Evolutionary conservation across 805 yeast species (phyloP).

Genomic region (Spathaspora gorwiae): DNA sequence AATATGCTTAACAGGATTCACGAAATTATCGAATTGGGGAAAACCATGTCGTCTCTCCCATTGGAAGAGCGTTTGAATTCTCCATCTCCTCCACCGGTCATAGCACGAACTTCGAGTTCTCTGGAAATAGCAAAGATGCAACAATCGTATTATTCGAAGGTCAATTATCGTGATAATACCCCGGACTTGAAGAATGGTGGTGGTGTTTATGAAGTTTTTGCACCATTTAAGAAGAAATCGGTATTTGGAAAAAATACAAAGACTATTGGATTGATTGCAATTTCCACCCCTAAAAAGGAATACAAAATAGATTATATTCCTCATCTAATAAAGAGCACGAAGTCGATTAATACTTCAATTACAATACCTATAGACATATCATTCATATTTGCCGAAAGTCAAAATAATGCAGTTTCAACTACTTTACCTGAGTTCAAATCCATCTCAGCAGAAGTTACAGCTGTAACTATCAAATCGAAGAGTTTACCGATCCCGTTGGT

Average conservation of each 20-base stretch:
- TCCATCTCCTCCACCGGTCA: not conserved
- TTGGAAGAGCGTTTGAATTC: slow-evolving; percentile 4
- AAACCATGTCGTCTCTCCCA: slow-evolving; percentile 13
- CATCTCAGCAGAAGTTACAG: slow-evolving; percentile 27
- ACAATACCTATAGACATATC: slow-evolving; percentile 28
- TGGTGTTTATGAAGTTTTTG: slow-evolving; percentile 21
- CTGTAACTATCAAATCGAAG: slow-evolving; percentile 27
- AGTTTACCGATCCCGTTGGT: slow-evolving; percentile 31
- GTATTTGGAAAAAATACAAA: slow-evolving; percentile 25
- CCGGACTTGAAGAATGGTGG: not conserved
- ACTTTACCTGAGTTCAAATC: slow-evolving; percentile 22
- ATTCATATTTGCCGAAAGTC: slow-evolving; percentile 19
- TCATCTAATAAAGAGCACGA: slow-evolving; percentile 8
- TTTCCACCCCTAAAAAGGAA: slow-evolving; percentile 27
- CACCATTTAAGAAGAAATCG: slow-evolving; percentile 26
- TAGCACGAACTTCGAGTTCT: slow-evolving; percentile 18
- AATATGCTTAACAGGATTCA: slow-evolving; percentile 24
- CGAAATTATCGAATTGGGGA: slow-evolving; percentile 23
- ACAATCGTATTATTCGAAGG: slow-evolving; percentile 21
- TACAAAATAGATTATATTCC: slow-evolving; percentile 23
- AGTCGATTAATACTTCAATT: not conserved
- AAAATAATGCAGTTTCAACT: slow-evolving; percentile 5
- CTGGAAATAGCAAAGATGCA: slow-evolving; percentile 26
- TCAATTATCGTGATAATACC: slow-evolving; percentile 2
- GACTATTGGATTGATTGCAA: slow-evolving; percentile 27